Base-by-base conservation (phyloP, 768 basidiomycete species). In the Exsudoporus frostii region DNA sequence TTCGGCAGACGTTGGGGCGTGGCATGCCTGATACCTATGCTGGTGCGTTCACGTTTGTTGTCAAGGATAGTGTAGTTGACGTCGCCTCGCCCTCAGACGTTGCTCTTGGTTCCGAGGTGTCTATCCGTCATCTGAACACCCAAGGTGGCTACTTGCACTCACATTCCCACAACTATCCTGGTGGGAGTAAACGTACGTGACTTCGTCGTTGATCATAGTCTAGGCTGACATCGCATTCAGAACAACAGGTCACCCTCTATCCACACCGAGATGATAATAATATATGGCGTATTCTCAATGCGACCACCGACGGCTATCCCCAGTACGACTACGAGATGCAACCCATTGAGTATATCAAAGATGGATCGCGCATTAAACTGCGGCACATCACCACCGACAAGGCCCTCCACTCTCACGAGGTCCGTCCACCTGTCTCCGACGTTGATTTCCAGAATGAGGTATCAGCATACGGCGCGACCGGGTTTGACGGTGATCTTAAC, bases 391-490 rank as follows among this genome's bases (percentile, higher is more conserved):
- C 77, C 22, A 96, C 96, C 0, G 80, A 88, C 57, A 96, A 92
- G 66, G 81, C 85, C 53, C 81, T 99, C 4, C 97, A 99, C 76
- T 93, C 92, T 42, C 97, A 99, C 72, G 97, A 98, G 60, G 73
- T 88, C 60, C 88, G 97, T 22, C 93, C 97, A 5, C 93, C 95
- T 17, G 85, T 99, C 14, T 92, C 90, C 30, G 97, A 99, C 42
- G 96, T 98, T 42, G 97, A 99, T 63, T 99, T 98, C 76, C 97
- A 99, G 75, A 96, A 98, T 65, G 97, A 99, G 68, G 94, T 98
- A 1, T 95, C 93, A 2, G 92, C 78, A 0, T 99, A 99, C 64
- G 97, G 97, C 2, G 84, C 90, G 77, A 73, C 85, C 0, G 90
- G 88, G 0, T 98, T 88, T 67, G 73, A 70, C 0, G 96, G 96